Conservation (phyloP, 1,284 basidiomycete genomes). For the Lentinus polychrous region DNA sequence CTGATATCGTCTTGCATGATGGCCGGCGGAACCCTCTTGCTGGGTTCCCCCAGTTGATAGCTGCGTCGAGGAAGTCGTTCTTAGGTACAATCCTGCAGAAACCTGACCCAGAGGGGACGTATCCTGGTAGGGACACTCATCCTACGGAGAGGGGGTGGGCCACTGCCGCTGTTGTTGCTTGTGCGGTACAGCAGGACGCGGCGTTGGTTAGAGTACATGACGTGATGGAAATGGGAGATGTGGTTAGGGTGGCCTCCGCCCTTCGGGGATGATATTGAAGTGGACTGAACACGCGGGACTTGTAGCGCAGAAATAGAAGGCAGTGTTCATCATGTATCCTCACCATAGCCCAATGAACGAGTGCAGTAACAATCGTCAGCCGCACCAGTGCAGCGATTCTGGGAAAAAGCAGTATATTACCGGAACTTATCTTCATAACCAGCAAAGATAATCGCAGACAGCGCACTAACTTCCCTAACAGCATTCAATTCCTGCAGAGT, state of each 20-base stretch:
- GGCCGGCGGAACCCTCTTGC: slow-evolving; percentile 42
- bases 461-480: slow-evolving; percentile 24
- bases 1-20: slow-evolving; percentile 19
- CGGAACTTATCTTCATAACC: slow-evolving; percentile 29
- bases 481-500: slow-evolving; percentile 24
- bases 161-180: slow-evolving; percentile 76
- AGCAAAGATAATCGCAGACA: slow-evolving; percentile 31
- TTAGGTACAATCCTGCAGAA: slow-evolving; percentile 57
- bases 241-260: slow-evolving; percentile 44
- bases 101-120: slow-evolving; percentile 30
- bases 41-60: slow-evolving; percentile 72
- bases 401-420: slow-evolving; percentile 14
- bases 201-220: slow-evolving; percentile 85
- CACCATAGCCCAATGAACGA: too few species aligned
- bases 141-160: slow-evolving; percentile 72
- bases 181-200: slow-evolving; percentile 71
- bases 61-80: slow-evolving; percentile 80
- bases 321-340: too few species aligned
- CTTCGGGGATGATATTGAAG: too few species aligned
- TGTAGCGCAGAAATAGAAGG: too few species aligned
- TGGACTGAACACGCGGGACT: too few species aligned
- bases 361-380: too few species aligned
- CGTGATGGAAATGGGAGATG: slow-evolving; percentile 60
- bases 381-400: too few species aligned
- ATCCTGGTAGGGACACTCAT: slow-evolving; percentile 41